These are phyloP conservation scores for Caloboletus firmus DNA, from an alignment of 1,284 basidiomycete genomes.

Conservation along the genomic window DNA sequence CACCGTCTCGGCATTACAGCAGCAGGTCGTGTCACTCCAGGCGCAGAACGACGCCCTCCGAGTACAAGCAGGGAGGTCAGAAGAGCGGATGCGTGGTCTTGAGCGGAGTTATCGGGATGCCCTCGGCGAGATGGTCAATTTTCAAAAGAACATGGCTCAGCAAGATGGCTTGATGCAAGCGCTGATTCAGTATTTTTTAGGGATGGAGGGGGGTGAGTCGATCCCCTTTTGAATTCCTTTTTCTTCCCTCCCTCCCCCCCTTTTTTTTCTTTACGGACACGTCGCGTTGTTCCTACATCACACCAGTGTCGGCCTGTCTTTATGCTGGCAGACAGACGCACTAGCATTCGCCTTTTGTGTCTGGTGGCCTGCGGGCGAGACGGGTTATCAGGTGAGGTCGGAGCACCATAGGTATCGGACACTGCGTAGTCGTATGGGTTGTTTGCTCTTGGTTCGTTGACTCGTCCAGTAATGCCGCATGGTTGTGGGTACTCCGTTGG, in stretches of 20 bases:
- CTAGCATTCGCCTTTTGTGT: neutral
- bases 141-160: constrained; percentile 82
- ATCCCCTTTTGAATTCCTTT: neutral
- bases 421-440: neutral
- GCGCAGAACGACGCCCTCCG: constrained; percentile 38
- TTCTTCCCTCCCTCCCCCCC: neutral
- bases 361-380: neutral
- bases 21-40: constrained; percentile 28
- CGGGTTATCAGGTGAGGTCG: neutral
- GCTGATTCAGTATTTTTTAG: constrained; percentile 78
- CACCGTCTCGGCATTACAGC: constrained; percentile 25
- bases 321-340: neutral
- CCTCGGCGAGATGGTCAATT: constrained; percentile 79
- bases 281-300: neutral
- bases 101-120: constrained; percentile 78
- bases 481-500: neutral
- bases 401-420: neutral
- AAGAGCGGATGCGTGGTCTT: constrained; percentile 56
- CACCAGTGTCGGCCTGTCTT: neutral
- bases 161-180: constrained; percentile 85
- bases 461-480: neutral
- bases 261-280: neutral
- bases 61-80: constrained; percentile 59
- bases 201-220: constrained; percentile 60
- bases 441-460: neutral